Evolutionary conservation across 805 yeast genomes (phyloP).

Genomic region (Torulaspora indica): DNA sequence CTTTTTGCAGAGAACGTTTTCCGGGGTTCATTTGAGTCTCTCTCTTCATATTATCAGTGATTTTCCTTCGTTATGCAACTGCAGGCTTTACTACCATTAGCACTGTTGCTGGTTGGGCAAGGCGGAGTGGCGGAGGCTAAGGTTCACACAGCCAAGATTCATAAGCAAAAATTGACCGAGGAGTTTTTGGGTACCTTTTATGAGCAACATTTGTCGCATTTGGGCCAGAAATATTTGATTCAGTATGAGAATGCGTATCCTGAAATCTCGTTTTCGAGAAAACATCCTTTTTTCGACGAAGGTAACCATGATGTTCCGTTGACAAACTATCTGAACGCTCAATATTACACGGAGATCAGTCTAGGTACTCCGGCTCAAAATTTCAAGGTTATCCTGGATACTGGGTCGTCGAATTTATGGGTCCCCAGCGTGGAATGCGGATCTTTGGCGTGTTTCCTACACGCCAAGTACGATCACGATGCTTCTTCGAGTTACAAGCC

Average conservation of each 20-base stretch:
- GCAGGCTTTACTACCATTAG: constrained; percentile 29
- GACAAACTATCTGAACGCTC: constrained; percentile 92
- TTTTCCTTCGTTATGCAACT: constrained; percentile 21
- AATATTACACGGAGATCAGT: constrained; percentile 86
- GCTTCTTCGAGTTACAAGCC: constrained; percentile 77
- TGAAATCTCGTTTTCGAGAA: constrained; percentile 34
- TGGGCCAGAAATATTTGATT: constrained; percentile 58
- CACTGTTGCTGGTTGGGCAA: constrained; percentile 25
- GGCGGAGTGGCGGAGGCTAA: constrained; percentile 48
- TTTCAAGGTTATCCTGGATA: constrained; percentile 91
- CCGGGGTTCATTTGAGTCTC: constrained; percentile 1
- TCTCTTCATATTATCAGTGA: background rate
- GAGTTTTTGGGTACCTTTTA: constrained; percentile 49
- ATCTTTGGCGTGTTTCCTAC: constrained; percentile 92
- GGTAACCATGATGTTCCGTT: constrained; percentile 72
- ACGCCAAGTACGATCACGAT: constrained; percentile 81
- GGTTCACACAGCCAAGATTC: constrained; percentile 51
- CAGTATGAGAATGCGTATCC: constrained; percentile 45
- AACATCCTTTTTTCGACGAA: constrained; percentile 23
- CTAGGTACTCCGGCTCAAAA: constrained; percentile 91
- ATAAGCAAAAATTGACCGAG: constrained; percentile 51
- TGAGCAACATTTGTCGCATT: constrained; percentile 48
- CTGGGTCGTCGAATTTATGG: constrained; percentile 97
- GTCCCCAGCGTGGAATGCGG: constrained; percentile 86
- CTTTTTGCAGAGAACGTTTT: background rate